Conservation (phyloP, 306 rosid species). For the Amphicarpaea edgeworthii region DNA sequence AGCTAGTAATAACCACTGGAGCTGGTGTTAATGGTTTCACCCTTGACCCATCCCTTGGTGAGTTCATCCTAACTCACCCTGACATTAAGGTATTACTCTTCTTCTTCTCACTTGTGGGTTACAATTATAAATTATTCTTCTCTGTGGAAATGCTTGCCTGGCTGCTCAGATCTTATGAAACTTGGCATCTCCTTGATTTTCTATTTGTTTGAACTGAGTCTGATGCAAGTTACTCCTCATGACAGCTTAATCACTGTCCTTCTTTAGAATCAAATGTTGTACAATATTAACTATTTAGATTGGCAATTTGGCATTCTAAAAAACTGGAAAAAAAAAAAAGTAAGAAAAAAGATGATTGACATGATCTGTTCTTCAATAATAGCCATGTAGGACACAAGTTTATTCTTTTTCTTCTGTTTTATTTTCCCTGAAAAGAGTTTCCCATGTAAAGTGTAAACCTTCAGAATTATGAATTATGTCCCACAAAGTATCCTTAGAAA, state of each 20-base stretch:
- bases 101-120: conserved; percentile 11
- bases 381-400: not conserved
- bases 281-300: conserved; percentile 3
- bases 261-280: conserved; percentile 2
- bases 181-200: not conserved
- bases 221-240: conserved; percentile 8
- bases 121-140: not conserved
- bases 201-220: conserved; percentile 3
- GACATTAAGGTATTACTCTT: conserved; percentile 74
- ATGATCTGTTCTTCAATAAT: conserved; percentile 6
- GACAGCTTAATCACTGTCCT: not conserved
- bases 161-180: conserved; percentile 6
- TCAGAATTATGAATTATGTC: conserved; percentile 8
- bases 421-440: not conserved
- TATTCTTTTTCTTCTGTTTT: not conserved
- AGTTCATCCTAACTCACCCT: conserved; percentile 95
- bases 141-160: not conserved
- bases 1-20: conserved; percentile 89
- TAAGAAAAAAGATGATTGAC: not conserved
- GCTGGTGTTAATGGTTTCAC: conserved; percentile 91
- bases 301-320: too few species aligned
- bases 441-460: conserved; percentile 1
- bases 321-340: not conserved
- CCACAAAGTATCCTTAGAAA: conserved; percentile 31
- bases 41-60: conserved; percentile 97